A percentile compares a stretch with the other conserved stretches of the same genome.
Evolutionary conservation across 768 basidiomycete genomes (phyloP).

Genomic region (Lactifluus pinguis): DNA sequence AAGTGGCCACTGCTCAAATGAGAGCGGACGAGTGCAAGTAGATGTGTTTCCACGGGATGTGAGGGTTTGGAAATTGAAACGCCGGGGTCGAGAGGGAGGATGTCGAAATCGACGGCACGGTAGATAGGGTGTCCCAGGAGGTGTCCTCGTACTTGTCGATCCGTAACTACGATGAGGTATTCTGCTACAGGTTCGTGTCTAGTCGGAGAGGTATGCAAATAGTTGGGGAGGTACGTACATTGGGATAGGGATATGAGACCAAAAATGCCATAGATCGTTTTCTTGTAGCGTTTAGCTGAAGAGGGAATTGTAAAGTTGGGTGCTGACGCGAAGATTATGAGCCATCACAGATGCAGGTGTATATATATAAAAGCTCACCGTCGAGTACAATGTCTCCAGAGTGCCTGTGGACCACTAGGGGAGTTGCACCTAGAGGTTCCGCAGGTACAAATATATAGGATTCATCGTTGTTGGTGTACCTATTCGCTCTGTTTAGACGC

Average conservation of each 20-base stretch:
- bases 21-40: constrained; percentile 76
- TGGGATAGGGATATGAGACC: constrained; percentile 70
- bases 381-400: constrained; percentile 72
- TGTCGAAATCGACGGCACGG: constrained; percentile 82
- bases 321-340: constrained; percentile 4
- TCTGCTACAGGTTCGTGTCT: constrained; percentile 51
- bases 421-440: constrained; percentile 49
- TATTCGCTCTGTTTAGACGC: constrained; percentile 25
- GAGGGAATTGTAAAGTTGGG: constrained; percentile 32
- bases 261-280: constrained; percentile 65
- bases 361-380: constrained; percentile 32
- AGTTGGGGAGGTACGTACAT: constrained; percentile 36
- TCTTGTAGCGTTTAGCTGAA: constrained; percentile 49
- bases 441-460: constrained; percentile 74
- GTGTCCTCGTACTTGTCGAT: constrained; percentile 65
- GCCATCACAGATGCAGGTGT: background rate
- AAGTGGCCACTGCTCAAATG: constrained; percentile 77
- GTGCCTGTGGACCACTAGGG: constrained; percentile 60
- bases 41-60: constrained; percentile 80
- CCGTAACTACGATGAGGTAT: constrained; percentile 84
- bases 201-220: background rate
- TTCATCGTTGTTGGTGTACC: constrained; percentile 63
- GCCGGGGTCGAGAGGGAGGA: constrained; percentile 75
- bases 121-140: constrained; percentile 84
- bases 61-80: constrained; percentile 59